Percentiles rank a stretch among this genome's conserved stretches.
Conservation (phyloP, 2,329 filamentous ascomycete genomes). For the Endoconidiophora laricicola region DNA sequence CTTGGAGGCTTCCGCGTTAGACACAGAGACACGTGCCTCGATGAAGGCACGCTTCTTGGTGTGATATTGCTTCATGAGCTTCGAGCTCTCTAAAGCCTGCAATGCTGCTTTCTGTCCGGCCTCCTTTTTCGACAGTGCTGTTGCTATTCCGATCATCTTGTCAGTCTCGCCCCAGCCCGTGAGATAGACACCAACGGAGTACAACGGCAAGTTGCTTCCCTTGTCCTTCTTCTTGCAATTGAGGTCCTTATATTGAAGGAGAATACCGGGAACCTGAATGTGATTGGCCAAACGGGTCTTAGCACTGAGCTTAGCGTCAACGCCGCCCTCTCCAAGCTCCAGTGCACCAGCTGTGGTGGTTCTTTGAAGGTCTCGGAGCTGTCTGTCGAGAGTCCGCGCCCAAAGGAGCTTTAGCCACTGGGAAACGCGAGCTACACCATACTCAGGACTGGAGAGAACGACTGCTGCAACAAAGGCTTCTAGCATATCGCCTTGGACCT, state of each 20-base stretch:
- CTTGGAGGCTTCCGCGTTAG: neutral
- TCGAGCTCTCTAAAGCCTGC: slow-evolving; percentile 48
- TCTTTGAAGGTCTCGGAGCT: slow-evolving; percentile 25
- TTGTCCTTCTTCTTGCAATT: slow-evolving; percentile 34
- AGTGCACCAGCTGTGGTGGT: slow-evolving; percentile 19
- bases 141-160: slow-evolving; percentile 45
- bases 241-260: slow-evolving; percentile 44
- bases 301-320: slow-evolving; percentile 15
- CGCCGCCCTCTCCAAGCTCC: slow-evolving; percentile 15
- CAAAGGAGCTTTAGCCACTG: slow-evolving; percentile 64
- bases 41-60: slow-evolving; percentile 31
- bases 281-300: slow-evolving; percentile 36
- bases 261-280: slow-evolving; percentile 40
- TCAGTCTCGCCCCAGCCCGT: slow-evolving; percentile 51
- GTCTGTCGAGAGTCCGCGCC: slow-evolving; percentile 43
- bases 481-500: slow-evolving; percentile 73
- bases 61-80: slow-evolving; percentile 35
- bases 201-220: slow-evolving; percentile 37
- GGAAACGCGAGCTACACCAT: slow-evolving; percentile 45
- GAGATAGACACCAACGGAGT: slow-evolving; percentile 46
- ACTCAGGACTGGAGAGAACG: slow-evolving; percentile 46
- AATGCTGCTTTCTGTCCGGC: slow-evolving; percentile 51
- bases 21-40: slow-evolving; percentile 17
- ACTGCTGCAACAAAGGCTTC: slow-evolving; percentile 78
- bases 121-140: slow-evolving; percentile 49